Conservation (phyloP, 495 filamentous ascomycete species). For the Neurospora sp. region DNA sequence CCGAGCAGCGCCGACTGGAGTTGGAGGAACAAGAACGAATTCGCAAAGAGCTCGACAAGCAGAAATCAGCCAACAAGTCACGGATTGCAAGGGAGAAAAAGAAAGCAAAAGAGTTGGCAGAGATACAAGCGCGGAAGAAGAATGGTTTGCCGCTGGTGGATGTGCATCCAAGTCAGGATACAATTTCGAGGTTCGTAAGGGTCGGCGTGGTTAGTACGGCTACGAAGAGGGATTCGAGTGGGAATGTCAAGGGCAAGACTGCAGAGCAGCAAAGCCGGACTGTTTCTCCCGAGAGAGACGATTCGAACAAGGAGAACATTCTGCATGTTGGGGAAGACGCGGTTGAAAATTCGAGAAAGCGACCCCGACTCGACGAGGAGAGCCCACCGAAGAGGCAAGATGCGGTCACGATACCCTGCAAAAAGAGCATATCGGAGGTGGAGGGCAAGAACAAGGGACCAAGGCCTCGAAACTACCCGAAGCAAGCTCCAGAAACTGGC, state of each 20-base stretch:
- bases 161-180: constrained; percentile 34
- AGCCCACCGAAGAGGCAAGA: neutral
- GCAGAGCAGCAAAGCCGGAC: constrained; percentile 6
- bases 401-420: neutral
- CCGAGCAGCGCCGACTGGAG: constrained; percentile 30
- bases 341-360: neutral
- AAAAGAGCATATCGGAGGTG: neutral
- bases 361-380: constrained; percentile 1
- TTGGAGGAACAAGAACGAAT: constrained; percentile 36
- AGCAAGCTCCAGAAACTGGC: neutral
- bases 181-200: constrained; percentile 32
- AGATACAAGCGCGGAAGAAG: constrained; percentile 26
- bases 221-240: constrained; percentile 10
- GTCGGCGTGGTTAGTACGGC: constrained; percentile 9
- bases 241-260: neutral
- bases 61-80: constrained; percentile 27
- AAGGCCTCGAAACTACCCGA: neutral
- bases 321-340: neutral
- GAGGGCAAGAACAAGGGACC: neutral
- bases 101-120: constrained; percentile 28
- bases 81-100: constrained; percentile 32
- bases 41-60: constrained; percentile 34
- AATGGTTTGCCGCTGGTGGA: constrained; percentile 31
- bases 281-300: neutral
- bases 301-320: neutral